Conservation (phyloP, 140 eudicot genomes). For the Cichorium intybus region DNA sequence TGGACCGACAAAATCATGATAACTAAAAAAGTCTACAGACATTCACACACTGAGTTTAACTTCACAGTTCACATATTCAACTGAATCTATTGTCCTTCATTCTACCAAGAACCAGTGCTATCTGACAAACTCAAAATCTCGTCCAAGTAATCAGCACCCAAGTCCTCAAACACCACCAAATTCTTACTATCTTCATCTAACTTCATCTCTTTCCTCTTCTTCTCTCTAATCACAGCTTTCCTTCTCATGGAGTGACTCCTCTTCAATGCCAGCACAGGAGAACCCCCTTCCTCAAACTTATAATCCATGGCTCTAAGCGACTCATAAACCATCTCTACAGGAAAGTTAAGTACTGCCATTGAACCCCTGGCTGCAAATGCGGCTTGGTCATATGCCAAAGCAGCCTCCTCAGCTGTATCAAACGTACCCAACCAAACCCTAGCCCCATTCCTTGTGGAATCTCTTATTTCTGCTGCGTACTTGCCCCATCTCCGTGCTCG, state of each 20-base stretch:
- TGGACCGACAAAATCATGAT: neutral
- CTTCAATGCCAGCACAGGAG: slow-evolving; percentile 43
- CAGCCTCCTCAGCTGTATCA: slow-evolving; percentile 55
- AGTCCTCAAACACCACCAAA: slow-evolving; percentile 40
- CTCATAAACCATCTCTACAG: slow-evolving; percentile 32
- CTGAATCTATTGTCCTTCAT: neutral
- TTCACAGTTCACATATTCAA: neutral
- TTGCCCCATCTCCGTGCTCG: slow-evolving; percentile 49
- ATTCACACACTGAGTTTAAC: neutral
- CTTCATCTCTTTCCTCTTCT: slow-evolving; percentile 30
- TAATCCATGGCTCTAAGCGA: slow-evolving; percentile 41
- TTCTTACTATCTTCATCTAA: slow-evolving; percentile 15
- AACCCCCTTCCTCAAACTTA: slow-evolving; percentile 28
- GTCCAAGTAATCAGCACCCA: slow-evolving; percentile 52
- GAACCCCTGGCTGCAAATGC: slow-evolving; percentile 41
- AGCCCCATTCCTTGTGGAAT: slow-evolving; percentile 48
- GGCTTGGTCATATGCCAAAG: slow-evolving; percentile 54
- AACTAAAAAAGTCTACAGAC: neutral
- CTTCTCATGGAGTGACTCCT: slow-evolving; percentile 30
- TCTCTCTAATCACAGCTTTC: slow-evolving; percentile 29
- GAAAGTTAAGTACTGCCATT: slow-evolving; percentile 40
- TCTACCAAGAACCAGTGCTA: slow-evolving; percentile 10
- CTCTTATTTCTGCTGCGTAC: slow-evolving; percentile 53
- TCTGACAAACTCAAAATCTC: slow-evolving; percentile 39
- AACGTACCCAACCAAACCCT: slow-evolving; percentile 59